Conservation (phyloP, 2,329 filamentous ascomycete genomes). For the Sporothrix mexicana region DNA sequence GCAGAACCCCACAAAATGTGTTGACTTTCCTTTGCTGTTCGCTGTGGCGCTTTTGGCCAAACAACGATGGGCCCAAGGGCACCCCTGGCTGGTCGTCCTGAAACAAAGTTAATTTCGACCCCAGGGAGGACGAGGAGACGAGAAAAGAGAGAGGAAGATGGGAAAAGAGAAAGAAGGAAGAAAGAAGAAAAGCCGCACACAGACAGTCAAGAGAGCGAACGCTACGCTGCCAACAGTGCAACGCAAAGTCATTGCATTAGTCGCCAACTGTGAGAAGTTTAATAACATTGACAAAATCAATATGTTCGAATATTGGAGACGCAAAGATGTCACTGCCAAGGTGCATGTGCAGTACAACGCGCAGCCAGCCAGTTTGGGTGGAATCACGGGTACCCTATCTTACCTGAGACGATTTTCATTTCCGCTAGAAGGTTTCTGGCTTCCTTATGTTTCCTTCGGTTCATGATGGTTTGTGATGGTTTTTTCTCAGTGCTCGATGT, state of each 20-base stretch:
- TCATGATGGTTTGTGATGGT: not conserved
- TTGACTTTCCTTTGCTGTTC: too few species aligned
- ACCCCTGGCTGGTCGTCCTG: slow-evolving; percentile 29
- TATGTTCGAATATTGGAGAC: not conserved
- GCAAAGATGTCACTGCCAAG: not conserved
- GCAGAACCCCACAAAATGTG: slow-evolving; percentile 13
- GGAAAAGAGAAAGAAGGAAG: not conserved
- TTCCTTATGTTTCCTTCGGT: too few species aligned
- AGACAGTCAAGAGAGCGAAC: not conserved
- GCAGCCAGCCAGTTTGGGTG: not conserved
- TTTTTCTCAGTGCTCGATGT: not conserved
- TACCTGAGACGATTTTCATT: slow-evolving; percentile 15
- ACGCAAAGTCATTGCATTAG: not conserved
- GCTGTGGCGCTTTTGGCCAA: slow-evolving; percentile 19
- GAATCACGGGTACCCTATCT: not conserved
- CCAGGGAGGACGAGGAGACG: not conserved
- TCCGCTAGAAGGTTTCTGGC: not conserved
- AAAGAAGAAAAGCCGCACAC: not conserved
- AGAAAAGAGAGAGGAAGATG: not conserved
- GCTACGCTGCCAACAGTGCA: slow-evolving; percentile 15
- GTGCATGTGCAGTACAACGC: too few species aligned
- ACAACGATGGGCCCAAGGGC: not conserved
- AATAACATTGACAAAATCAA: too few species aligned
- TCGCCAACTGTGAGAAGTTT: slow-evolving; percentile 6
- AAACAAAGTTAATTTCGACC: slow-evolving; percentile 37